A percentile compares a stretch with the other conserved stretches of the same genome.
phyloP scores from a whole-genome alignment of 2,329 filamentous ascomycete species.

The Fusarium temperatum region DNA sequence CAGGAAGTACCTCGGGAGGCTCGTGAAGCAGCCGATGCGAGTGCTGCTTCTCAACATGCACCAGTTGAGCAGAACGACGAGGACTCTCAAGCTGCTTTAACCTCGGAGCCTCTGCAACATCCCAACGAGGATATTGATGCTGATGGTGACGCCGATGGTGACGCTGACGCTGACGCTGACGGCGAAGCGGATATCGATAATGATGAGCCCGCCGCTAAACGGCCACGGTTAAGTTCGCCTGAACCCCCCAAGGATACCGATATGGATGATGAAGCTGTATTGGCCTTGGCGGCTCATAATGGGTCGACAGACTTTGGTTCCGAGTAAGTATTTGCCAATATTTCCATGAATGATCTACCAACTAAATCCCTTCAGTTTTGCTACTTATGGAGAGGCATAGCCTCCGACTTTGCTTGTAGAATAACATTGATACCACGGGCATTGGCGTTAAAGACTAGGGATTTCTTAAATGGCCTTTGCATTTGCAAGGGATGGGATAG shows the following conservation, averaged over 20 bases:
- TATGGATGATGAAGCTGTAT: slow-evolving; percentile 59
- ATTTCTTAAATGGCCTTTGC: slow-evolving; percentile 7
- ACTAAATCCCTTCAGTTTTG: slow-evolving; percentile 45
- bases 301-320: slow-evolving; percentile 51
- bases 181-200: slow-evolving; percentile 45
- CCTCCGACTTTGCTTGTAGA: not conserved
- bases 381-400: slow-evolving; percentile 53
- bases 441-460: slow-evolving; percentile 30
- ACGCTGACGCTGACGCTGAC: slow-evolving; percentile 41
- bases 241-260: slow-evolving; percentile 47
- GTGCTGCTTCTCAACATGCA: slow-evolving; percentile 4
- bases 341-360: not conserved
- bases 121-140: slow-evolving; percentile 36
- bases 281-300: slow-evolving; percentile 58
- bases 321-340: slow-evolving; percentile 50
- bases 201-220: slow-evolving; percentile 53
- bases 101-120: slow-evolving; percentile 13
- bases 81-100: not conserved
- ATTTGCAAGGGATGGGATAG: not conserved
- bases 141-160: slow-evolving; percentile 45
- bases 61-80: slow-evolving; percentile 6
- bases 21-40: slow-evolving; percentile 13
- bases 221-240: slow-evolving; percentile 48
- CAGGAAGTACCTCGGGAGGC: slow-evolving; percentile 18
- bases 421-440: slow-evolving; percentile 34